Evolutionary conservation across 176 grass and related monocot species (phyloP), one percentile per base, ranked within the genome.

Genomic region (Oryza nivara): DNA sequence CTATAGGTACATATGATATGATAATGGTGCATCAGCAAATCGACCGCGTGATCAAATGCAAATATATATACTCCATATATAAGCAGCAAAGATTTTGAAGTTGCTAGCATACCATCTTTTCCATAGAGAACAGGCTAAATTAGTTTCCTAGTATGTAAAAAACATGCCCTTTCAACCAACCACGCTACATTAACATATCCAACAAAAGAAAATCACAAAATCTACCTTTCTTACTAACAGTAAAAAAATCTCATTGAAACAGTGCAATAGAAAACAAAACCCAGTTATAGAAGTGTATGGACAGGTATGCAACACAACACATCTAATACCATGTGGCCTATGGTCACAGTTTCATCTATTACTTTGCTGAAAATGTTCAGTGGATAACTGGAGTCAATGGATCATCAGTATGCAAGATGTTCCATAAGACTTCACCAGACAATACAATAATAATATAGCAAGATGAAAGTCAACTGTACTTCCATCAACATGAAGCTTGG

Each of bases 251-350:
- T 64, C 9, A 70, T 28, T 49, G 65, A 34, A 28, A 75, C 10
- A 54, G 51, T 17, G 15, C 47, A 75, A 67, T 6, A 60, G 22
- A 81, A 48, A 23, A 82, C 22, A 73, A 5, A 73, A 34, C 69
- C 19, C 16, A 34, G 6, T 64, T 60, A 71, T 11, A 61, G 20
- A n/a, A 78, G 36, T 9, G 11, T 23, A 13, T 1, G 32, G 51
- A 35, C 35, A 49, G 7, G 51, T 25, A 80, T 22, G 20, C 41
- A 10, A 12, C 19, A 35, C 15, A 41, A 45, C 22, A 61, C 35
- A 72, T 20, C 22, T 9, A 13, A 15, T 52, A 52, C 54, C 54
- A 60, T 54, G 43, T 30, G 5, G 45, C 16, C 44, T 11, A 1
- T 34, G 80, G 28, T 47, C 25, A 73, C 70, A 16, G 8, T 23